Percentiles rank a stretch among this genome's conserved stretches.
These are phyloP conservation scores for Hypoxylon fuscum DNA, from an alignment of 495 filamentous ascomycete genomes.

Conservation along the genomic window DNA sequence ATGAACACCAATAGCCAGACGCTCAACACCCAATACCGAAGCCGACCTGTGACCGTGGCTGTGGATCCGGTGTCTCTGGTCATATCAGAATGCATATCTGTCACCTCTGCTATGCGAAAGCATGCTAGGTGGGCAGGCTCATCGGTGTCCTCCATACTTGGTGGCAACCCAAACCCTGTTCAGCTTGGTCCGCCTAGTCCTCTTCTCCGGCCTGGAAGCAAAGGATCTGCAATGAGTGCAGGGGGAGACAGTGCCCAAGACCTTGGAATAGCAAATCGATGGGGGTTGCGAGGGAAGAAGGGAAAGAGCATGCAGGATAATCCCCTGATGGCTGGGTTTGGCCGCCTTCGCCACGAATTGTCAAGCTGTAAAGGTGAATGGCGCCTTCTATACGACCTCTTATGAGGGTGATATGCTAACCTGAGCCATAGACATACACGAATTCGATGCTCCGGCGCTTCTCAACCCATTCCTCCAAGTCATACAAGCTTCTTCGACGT, in stretches of 20 bases:
- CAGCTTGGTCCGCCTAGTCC: slow-evolving; percentile 57
- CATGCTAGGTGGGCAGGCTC: slow-evolving; percentile 96
- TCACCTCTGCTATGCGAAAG: slow-evolving; percentile 98
- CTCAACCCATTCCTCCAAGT: slow-evolving; percentile 97
- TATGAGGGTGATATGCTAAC: slow-evolving; percentile 18
- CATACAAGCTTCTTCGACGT: slow-evolving; percentile 94
- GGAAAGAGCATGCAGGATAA: slow-evolving; percentile 99
- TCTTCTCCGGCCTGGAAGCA: slow-evolving; percentile 45
- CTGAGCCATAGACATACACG: slow-evolving; percentile 72
- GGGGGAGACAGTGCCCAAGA: slow-evolving; percentile 49
- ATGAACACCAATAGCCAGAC: slow-evolving; percentile 21
- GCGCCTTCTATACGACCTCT: neutral
- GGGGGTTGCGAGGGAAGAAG: slow-evolving; percentile 95
- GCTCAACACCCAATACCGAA: slow-evolving; percentile 57
- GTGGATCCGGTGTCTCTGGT: slow-evolving; percentile 95
- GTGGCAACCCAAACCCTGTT: slow-evolving; percentile 70
- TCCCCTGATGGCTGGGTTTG: slow-evolving; percentile 94
- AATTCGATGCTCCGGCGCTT: slow-evolving; percentile 88
- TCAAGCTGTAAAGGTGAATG: slow-evolving; percentile 80
- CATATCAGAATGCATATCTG: slow-evolving; percentile 98
- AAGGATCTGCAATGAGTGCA: slow-evolving; percentile 35
- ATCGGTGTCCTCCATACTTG: slow-evolving; percentile 94
- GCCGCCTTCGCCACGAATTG: slow-evolving; percentile 86
- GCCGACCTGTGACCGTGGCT: slow-evolving; percentile 73
- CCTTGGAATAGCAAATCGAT: slow-evolving; percentile 64